phyloP scores from a whole-genome alignment of 2,329 filamentous ascomycete genomes.

The Cadophora luteo-olivacea region DNA sequence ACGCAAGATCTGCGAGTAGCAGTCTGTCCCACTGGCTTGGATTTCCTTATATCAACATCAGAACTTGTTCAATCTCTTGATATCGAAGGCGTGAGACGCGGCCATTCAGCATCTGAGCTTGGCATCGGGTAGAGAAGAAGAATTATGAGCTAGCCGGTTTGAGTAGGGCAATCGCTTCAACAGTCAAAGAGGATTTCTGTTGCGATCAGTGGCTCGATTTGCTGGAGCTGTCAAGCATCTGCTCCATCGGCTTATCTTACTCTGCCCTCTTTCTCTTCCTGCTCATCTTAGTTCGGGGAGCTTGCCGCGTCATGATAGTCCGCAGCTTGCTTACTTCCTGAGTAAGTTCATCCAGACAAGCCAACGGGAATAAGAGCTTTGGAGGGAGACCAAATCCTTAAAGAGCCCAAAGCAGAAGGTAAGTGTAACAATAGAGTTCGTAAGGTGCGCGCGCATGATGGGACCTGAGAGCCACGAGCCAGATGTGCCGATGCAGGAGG shows the following conservation, averaged over 20 bases:
- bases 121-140: background rate
- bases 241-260: background rate
- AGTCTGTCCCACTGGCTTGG: constrained; percentile 18
- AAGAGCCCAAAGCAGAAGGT: background rate
- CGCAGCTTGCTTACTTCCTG: background rate
- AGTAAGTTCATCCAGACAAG: background rate
- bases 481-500: background rate
- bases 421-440: background rate
- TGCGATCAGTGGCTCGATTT: background rate
- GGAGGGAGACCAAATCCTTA: background rate
- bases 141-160: background rate
- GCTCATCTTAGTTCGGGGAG: background rate
- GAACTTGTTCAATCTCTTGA: background rate
- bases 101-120: background rate
- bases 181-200: background rate
- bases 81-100: background rate
- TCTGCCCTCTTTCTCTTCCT: background rate
- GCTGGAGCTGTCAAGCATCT: background rate
- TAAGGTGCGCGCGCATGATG: background rate
- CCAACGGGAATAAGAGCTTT: background rate
- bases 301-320: constrained; percentile 1
- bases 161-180: background rate
- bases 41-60: constrained; percentile 28
- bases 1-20: constrained; percentile 25
- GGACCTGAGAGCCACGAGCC: background rate